Base-by-base conservation (phyloP, 129 eudicot species). In the Helianthus tuberosus region DNA sequence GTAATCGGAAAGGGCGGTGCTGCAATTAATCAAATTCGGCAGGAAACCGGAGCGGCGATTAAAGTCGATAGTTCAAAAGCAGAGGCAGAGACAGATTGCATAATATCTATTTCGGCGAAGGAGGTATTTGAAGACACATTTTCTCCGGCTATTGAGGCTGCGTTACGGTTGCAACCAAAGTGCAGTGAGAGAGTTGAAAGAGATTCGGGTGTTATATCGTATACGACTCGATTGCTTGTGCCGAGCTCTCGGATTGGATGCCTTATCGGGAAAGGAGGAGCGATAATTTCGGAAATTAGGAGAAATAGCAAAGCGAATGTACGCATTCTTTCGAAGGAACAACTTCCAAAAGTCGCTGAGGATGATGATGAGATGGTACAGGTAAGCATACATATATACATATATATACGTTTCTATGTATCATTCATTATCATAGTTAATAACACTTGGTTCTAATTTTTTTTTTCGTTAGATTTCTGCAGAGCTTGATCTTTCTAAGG, bases 301-400 rank as follows among this genome's bases (percentile, higher is more conserved):
- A 95, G 80, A 79, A 81, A 82, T 55, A 95, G 92, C 64, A 91
- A 89, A 84, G 97, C 99, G 51, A 95, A 85, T 75, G 84, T 95
- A 51, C 97, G 97, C 50, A 91, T 95, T 48, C 79, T 95, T 44
- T 85, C 99, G 6, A 95, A 95, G 76, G 99, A 91, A 53, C 76
- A 87, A 50, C 83, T 95, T 58, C 99, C 99, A n/a, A 95, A 89
- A 83, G 86, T 95, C 75, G 99, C 99, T 0, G 89, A 93, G 51
- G 87, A 77, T 43, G 97, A 95, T 82, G 99, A 95, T 69, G 99
- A 95, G 84, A 88, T 95, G 99, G 97, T 95, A 77, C 97, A 86
- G 97, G 97, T 95, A 81, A 86, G 68, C 25, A 9, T 43, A 43
- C 47, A 43, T 2, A 13, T 32, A 55, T 11, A 8, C 41, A 11